Base-by-base conservation (phyloP, 441 rosid species). In the Pelargonium fulgidum region DNA sequence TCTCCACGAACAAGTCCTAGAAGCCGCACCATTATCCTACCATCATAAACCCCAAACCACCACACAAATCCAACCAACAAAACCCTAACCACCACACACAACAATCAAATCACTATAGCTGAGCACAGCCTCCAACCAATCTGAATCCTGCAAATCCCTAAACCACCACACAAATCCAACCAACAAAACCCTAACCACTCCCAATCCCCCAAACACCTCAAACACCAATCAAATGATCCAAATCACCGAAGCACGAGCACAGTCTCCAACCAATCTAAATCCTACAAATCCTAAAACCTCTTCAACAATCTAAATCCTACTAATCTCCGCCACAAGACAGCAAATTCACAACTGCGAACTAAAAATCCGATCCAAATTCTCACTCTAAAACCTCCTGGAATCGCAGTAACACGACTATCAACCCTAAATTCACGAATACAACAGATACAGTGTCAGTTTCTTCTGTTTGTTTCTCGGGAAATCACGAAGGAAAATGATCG, bases 1-100 rank as follows among this genome's bases (percentile, higher is more conserved):
- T 86, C 92, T 72, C 94, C 85, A 58, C 85, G 85, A 65, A 78
- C 85, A 70, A 94, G 84, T 75, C 98, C 97, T 70, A 94, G 85
- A 75, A 94, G 85, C 80, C 95, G 82, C 82, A 89, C 99, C 99
- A 94, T 90, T 72, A 64, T 72, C 76, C 79, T 74, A 82, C 75
- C 84, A 76, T 79, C 79, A 72, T 79, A 59, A 59, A 22, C 63
- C 63, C 63, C 6, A 39, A 9, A 54, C 61, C 61, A 54, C 61
- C 61, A n/a, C 61, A 54, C 8, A 12, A 20, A 20, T 20, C 13
- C 13, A 58, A 58, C 63, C 63, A 19, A 58, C 11, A 56, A 81
- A 71, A 58, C 75, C 80, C 78, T 72, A 69, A 78, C 77, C 72
- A 66, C 24, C 52, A 70, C 70, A 39, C 71, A 62, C 39, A 73